Percentiles rank a stretch among this genome's conserved stretches.
Conservation (phyloP, 192 early-diverging fungal species). For the Mycoemilia scoparia region DNA sequence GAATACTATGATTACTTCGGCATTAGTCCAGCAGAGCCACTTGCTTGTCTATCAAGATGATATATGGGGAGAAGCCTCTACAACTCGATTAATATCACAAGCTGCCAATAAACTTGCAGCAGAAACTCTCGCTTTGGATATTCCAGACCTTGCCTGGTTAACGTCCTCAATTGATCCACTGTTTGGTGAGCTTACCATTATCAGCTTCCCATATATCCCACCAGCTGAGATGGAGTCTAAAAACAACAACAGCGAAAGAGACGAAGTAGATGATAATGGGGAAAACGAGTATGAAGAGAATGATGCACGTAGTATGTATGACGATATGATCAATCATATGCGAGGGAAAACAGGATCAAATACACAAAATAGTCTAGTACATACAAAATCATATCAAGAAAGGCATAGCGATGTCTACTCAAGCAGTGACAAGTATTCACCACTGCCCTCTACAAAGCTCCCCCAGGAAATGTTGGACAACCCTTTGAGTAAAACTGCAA, state of each 20-base stretch:
- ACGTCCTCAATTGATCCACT: constrained; percentile 21
- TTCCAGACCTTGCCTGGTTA: constrained; percentile 21
- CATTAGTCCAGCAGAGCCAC: constrained; percentile 18
- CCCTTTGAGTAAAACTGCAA: constrained; percentile 14
- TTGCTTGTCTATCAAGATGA: constrained; percentile 22
- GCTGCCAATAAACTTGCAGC: constrained; percentile 8
- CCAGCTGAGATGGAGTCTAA: constrained; percentile 17
- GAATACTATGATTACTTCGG: constrained; percentile 10
- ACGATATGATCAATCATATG: constrained; percentile 3
- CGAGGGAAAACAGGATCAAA: constrained; percentile 7
- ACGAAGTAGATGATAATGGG: constrained; percentile 5
- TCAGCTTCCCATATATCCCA: constrained; percentile 23
- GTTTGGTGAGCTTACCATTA: constrained; percentile 25
- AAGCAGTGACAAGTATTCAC: constrained; percentile 12
- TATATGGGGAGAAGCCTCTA: constrained; percentile 27
- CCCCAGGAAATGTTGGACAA: constrained; percentile 29
- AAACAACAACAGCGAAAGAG: neutral
- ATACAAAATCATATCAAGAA: constrained; percentile 5
- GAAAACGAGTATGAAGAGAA: constrained; percentile 2
- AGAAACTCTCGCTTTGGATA: constrained; percentile 12
- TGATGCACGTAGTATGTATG: neutral
- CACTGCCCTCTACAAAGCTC: too few relatives aligned
- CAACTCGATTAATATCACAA: constrained; percentile 9
- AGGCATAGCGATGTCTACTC: constrained; percentile 6
- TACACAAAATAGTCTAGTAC: constrained; percentile 1